A percentile compares a stretch with the other conserved stretches of the same genome.
Conservation (phyloP, 257 asterid species). For the Solanum lignicaule region DNA sequence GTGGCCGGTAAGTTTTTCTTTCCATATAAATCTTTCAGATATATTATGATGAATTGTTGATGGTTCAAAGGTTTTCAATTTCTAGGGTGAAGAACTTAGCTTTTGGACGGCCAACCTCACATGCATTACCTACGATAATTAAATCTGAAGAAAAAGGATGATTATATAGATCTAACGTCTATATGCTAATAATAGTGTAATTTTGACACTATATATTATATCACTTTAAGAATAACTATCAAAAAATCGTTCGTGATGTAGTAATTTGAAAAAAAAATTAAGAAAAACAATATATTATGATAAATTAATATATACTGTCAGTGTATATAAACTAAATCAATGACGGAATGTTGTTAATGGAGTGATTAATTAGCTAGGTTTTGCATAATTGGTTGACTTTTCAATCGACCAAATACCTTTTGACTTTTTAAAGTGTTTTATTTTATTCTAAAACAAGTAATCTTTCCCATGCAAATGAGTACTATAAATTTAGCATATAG, state of each 20-base stretch:
- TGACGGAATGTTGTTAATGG: neutral
- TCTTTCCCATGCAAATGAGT: slow-evolving; percentile 18
- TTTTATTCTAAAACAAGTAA: neutral
- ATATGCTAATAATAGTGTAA: neutral
- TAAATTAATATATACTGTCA: neutral
- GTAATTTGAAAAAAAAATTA: neutral
- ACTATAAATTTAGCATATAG: slow-evolving; percentile 4
- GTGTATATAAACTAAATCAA: neutral
- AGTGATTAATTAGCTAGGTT: neutral
- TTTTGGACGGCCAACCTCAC: slow-evolving; percentile 18
- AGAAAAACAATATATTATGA: neutral
- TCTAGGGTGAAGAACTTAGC: neutral
- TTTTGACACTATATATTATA: neutral
- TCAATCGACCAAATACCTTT: neutral
- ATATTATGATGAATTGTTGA: slow-evolving; percentile 8
- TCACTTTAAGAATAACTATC: neutral
- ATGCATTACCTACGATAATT: slow-evolving; percentile 26
- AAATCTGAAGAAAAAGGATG: neutral
- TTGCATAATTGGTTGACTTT: slow-evolving; percentile 2
- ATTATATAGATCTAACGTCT: neutral
- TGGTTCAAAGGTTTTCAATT: neutral
- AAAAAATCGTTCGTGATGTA: neutral
- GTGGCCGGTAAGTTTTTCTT: neutral
- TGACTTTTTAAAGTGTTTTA: slow-evolving; percentile 3
- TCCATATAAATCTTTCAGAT: slow-evolving; percentile 11